Base-by-base conservation (phyloP, 768 basidiomycete species). In the Tremella yokohamensis region DNA sequence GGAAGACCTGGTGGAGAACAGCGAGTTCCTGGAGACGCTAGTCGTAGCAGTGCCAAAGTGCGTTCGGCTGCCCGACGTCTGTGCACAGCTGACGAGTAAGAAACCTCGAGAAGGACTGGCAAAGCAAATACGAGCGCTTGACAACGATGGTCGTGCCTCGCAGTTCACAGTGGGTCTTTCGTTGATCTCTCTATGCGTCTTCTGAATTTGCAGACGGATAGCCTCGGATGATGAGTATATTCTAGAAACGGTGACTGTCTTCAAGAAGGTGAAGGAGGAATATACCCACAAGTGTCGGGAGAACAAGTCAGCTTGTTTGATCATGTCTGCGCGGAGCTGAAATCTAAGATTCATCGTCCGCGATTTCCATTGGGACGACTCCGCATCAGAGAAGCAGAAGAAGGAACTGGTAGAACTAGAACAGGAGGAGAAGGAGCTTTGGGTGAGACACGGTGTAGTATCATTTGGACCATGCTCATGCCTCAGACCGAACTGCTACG, bases 11-110 rank as follows among this genome's bases (percentile, higher is more conserved):
- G 82, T 96, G 49, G 82, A 84, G 53, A 87, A 92, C 58, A 94
- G 91, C 2, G 96, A 99, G 73, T 97, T 91, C 74, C 79, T 98
- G 65, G 90, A 98, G 76, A 92, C 93, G 0, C 76, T 93, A 24
- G 77, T 97, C 7, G 90, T 98, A 6, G 93, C 92, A 6, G 90
- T 98, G 26, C 93, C 94, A 48, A 94, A 85, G 94, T 96, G 77
- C 76, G 83, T 75, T 24, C 34, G 13, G 20, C 8, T 39, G 20
- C 15, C 29, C 26, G 18, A 25, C 12, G 6, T 40, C 13, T 20
- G 34, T 38, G 24, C 39, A 16, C 1, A 47, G 56, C 29, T 60
- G 65, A 70, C 49, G 16, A 19, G 52, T 53, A 73, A 88, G 93
- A 81, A 84, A 81, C 77, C 79, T 84, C 16, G 79, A 83, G 25